Conservation (phyloP, 306 rosid species). For the Bauhinia variegata region DNA sequence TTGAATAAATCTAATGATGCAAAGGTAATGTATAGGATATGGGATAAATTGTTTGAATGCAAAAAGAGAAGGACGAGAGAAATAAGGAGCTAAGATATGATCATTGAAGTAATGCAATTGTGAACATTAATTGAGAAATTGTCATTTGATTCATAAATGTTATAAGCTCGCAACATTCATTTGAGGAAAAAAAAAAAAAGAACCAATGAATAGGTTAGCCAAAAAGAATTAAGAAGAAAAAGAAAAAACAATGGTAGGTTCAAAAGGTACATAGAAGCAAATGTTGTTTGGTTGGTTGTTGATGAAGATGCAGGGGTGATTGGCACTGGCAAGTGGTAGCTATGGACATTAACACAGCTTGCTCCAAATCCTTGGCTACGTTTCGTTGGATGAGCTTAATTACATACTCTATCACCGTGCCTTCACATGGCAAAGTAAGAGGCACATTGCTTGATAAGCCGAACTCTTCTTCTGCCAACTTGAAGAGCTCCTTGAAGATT, state of each 20-base stretch:
- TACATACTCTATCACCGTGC: slow-evolving; percentile 5
- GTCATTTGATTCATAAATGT: too few relatives aligned
- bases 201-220: too few relatives aligned
- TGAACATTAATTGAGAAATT: too few relatives aligned
- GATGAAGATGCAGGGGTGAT: slow-evolving; percentile 19
- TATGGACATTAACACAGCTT: slow-evolving; percentile 26
- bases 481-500: slow-evolving; percentile 37
- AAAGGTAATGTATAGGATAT: too few relatives aligned
- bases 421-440: slow-evolving; percentile 40
- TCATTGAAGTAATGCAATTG: too few relatives aligned
- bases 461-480: slow-evolving; percentile 46
- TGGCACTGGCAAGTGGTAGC: slow-evolving; percentile 18
- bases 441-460: slow-evolving; percentile 32
- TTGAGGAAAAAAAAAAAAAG: too few relatives aligned
- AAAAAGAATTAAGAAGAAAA: too few relatives aligned
- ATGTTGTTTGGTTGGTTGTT: neutral
- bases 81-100: too few relatives aligned
- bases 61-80: too few relatives aligned
- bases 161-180: too few relatives aligned
- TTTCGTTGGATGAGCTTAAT: slow-evolving; percentile 9
- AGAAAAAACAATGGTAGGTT: neutral
- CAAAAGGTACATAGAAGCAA: slow-evolving; percentile 12
- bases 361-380: slow-evolving; percentile 29
- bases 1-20: too few relatives aligned
- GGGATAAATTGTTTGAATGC: too few relatives aligned